These are phyloP conservation scores for Thielaviopsis euricoi DNA, from an alignment of 2,329 filamentous ascomycete species.

Conservation along the genomic window DNA sequence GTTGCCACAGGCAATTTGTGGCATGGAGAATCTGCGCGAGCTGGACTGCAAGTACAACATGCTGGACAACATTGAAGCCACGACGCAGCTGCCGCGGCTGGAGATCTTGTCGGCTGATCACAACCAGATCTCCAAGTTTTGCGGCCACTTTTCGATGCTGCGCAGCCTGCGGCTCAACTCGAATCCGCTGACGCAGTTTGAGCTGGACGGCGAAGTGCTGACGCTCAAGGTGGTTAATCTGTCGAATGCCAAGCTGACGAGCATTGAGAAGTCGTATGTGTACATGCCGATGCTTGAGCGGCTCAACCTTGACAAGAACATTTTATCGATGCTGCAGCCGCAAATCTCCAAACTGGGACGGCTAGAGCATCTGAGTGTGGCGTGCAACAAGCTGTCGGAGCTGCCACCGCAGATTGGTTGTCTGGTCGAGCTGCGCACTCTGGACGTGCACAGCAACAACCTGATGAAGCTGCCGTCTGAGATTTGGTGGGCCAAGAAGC, in stretches of 20 bases:
- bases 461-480: conserved; percentile 76
- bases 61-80: conserved; percentile 73
- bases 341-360: conserved; percentile 71
- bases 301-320: conserved; percentile 83
- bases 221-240: conserved; percentile 77
- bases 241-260: conserved; percentile 78
- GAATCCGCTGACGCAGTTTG: conserved; percentile 88
- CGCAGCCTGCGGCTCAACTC: conserved; percentile 79
- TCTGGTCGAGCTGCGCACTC: conserved; percentile 62
- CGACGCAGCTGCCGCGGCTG: conserved; percentile 68
- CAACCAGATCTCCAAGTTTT: conserved; percentile 80
- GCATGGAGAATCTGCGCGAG: conserved; percentile 67
- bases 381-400: conserved; percentile 73
- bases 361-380: conserved; percentile 84
- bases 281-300: conserved; percentile 78
- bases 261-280: conserved; percentile 75
- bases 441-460: conserved; percentile 90
- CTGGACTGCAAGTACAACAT: conserved; percentile 89
- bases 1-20: conserved; percentile 55
- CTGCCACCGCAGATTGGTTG: conserved; percentile 80
- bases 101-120: conserved; percentile 84
- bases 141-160: conserved; percentile 72
- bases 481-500: conserved; percentile 83
- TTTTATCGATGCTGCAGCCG: conserved; percentile 76
- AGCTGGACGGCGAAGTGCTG: conserved; percentile 58